A percentile compares a stretch with the other conserved stretches of the same genome.
These are phyloP conservation scores for Blastomyces emzantsi DNA, from an alignment of 2,329 filamentous ascomycete genomes.

Conservation along the genomic window DNA sequence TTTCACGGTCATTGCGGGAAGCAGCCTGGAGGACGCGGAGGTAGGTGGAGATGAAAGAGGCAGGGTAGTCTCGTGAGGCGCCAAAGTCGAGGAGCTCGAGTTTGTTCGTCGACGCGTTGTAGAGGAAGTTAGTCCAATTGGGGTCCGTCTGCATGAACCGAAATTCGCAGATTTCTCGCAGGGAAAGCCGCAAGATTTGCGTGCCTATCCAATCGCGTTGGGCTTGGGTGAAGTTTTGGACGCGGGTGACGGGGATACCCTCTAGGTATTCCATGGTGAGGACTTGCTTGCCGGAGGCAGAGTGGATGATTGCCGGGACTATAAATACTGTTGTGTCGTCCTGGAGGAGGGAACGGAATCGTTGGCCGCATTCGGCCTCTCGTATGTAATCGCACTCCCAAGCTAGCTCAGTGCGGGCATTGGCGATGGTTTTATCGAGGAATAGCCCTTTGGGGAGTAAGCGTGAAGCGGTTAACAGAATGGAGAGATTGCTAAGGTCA, in stretches of 20 bases:
- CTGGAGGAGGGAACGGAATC: constrained; percentile 69
- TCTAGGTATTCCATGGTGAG: constrained; percentile 89
- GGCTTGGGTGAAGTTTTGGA: constrained; percentile 63
- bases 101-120: constrained; percentile 60
- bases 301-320: constrained; percentile 66
- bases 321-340: constrained; percentile 65
- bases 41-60: constrained; percentile 70
- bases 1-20: constrained; percentile 55
- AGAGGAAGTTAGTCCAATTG: constrained; percentile 99
- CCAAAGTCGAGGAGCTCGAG: constrained; percentile 95
- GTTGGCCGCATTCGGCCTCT: constrained; percentile 70
- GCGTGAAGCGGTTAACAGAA: constrained; percentile 82
- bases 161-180: constrained; percentile 91
- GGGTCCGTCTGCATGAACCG: constrained; percentile 98
- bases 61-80: constrained; percentile 76
- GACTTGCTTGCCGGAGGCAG: constrained; percentile 77
- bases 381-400: constrained; percentile 97
- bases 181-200: constrained; percentile 80
- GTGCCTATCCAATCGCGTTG: constrained; percentile 96
- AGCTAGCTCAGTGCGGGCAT: constrained; percentile 79
- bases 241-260: constrained; percentile 75
- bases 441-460: constrained; percentile 87
- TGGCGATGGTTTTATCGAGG: constrained; percentile 94
- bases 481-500: constrained; percentile 83
- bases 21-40: constrained; percentile 72